Evolutionary conservation across 768 basidiomycete genomes (phyloP).

Genomic region (Auricularia sp.): DNA sequence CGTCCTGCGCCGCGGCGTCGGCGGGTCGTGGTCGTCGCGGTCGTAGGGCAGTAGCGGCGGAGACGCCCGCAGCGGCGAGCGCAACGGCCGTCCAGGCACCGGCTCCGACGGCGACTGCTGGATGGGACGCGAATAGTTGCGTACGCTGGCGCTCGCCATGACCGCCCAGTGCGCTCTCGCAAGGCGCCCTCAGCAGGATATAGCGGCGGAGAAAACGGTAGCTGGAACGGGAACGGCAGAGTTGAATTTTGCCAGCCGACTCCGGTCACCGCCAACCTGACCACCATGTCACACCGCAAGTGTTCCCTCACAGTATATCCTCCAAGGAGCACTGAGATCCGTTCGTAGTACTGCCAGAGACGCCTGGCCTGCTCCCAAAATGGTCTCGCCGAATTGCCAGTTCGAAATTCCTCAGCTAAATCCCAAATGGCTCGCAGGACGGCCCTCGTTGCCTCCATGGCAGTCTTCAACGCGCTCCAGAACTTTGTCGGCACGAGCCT

Average conservation of each 20-base stretch:
- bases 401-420: background rate
- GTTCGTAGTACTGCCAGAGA: constrained; percentile 48
- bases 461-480: constrained; percentile 79
- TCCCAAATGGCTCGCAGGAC: constrained; percentile 32
- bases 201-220: background rate
- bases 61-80: background rate
- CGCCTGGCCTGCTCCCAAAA: constrained; percentile 64
- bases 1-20: background rate
- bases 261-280: background rate
- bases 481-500: constrained; percentile 70
- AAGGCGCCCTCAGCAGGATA: background rate
- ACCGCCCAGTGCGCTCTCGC: too few relatives aligned
- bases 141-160: constrained; percentile 3
- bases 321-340: constrained; percentile 5
- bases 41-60: background rate
- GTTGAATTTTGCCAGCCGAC: background rate
- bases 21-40: background rate
- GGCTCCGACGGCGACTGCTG: background rate
- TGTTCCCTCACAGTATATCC: background rate
- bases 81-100: background rate
- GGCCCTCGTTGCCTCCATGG: constrained; percentile 64
- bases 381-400: constrained; percentile 28
- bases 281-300: background rate
- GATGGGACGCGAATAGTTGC: background rate
- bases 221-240: background rate